A percentile compares a stretch with the other conserved stretches of the same genome.
Evolutionary conservation across 2,329 filamentous ascomycete genomes (phyloP).

Genomic region (Botrytis medusae): DNA sequence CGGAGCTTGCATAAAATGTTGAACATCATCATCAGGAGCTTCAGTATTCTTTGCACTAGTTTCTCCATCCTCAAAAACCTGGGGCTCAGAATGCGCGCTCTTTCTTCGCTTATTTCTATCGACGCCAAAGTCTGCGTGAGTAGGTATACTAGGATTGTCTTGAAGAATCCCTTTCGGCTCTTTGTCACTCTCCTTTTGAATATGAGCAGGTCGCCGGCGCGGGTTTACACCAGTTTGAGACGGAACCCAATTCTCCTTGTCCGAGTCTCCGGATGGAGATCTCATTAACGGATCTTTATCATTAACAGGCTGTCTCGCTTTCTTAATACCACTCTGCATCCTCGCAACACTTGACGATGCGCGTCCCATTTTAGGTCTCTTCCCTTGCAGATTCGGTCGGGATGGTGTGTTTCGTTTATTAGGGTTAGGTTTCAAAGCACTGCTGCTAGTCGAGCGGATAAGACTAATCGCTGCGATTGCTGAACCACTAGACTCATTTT

Average conservation of each 20-base stretch:
- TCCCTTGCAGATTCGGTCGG: conserved; percentile 43
- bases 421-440: conserved; percentile 52
- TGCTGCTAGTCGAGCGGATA: conserved; percentile 68
- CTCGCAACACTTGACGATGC: conserved; percentile 62
- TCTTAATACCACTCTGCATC: conserved; percentile 50
- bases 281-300: conserved; percentile 43
- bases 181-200: conserved; percentile 29
- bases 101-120: conserved; percentile 32
- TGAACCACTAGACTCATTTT: conserved; percentile 76
- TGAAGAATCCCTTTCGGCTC: conserved; percentile 33
- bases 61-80: conserved; percentile 55
- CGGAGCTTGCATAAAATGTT: conserved; percentile 69
- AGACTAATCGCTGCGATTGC: conserved; percentile 80
- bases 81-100: conserved; percentile 38
- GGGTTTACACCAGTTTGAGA: conserved; percentile 49
- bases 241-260: conserved; percentile 89
- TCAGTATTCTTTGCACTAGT: conserved; percentile 23
- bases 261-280: conserved; percentile 69
- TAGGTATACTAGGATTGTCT: conserved; percentile 33
- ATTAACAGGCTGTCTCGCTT: conserved; percentile 32
- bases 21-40: conserved; percentile 59
- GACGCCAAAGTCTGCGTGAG: conserved; percentile 33
- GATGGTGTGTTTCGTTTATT: conserved; percentile 62
- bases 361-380: conserved; percentile 63
- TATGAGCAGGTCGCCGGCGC: conserved; percentile 38